Evolutionary conservation across 78 protist species (phyloP).

Genomic region (Dictyostelium citrinum): DNA sequence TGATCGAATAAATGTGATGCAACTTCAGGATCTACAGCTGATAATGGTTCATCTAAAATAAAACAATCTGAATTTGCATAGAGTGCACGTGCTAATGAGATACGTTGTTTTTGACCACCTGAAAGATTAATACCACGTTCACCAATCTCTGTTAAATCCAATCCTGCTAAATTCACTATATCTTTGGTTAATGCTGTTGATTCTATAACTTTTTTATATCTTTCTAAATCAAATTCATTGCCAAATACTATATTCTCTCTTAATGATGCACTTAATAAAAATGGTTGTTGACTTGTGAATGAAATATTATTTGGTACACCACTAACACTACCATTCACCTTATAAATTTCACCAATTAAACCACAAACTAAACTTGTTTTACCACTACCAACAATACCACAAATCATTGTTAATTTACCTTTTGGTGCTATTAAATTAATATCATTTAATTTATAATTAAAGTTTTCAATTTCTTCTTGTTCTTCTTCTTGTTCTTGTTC

Average conservation of each 20-base stretch:
- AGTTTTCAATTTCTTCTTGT: not conserved
- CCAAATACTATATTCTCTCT: slow-evolving; percentile 97
- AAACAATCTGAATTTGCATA: slow-evolving; percentile 84
- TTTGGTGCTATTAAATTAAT: slow-evolving; percentile 26
- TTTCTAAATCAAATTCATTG: slow-evolving; percentile 46
- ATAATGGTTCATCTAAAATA: slow-evolving; percentile 93
- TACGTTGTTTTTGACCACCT: slow-evolving; percentile 98
- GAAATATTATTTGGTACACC: not conserved
- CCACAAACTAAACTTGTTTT: slow-evolving; percentile 83
- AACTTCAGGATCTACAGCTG: slow-evolving; percentile 93
- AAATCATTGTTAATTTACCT: slow-evolving; percentile 73
- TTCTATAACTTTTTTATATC: slow-evolving; percentile 75
- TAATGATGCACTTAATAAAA: slow-evolving; percentile 90
- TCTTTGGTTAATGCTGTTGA: slow-evolving; percentile 87
- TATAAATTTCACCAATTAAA: slow-evolving; percentile 64
- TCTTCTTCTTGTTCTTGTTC: not conserved
- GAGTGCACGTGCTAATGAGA: slow-evolving; percentile 92
- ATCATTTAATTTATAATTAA: not conserved
- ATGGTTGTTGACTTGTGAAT: slow-evolving; percentile 91
- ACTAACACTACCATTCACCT: not conserved
- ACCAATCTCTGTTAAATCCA: slow-evolving; percentile 96
- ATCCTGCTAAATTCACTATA: slow-evolving; percentile 53
- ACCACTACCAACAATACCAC: slow-evolving; percentile 92
- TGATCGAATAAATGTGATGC: slow-evolving; percentile 81
- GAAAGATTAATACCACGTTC: slow-evolving; percentile 96